A percentile compares a stretch with the other conserved stretches of the same genome.
Evolutionary conservation across 805 yeast species (phyloP).

Genomic region (Scheffersomyces coipomensis): DNA sequence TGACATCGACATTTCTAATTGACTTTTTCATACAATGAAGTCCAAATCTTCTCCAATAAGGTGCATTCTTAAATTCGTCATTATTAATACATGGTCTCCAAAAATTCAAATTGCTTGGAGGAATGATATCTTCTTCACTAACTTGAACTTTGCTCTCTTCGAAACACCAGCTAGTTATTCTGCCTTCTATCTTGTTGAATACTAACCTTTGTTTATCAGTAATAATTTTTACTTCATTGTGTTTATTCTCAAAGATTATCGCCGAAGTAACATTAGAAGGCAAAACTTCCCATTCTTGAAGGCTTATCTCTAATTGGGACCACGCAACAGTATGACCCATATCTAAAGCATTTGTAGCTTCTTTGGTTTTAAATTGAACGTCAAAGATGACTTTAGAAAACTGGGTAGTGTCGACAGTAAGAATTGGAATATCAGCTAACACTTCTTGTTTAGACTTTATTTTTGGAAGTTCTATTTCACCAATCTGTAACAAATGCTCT

Average conservation of each 20-base stretch:
- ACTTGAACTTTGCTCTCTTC: not conserved
- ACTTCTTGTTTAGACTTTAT: constrained; percentile 4
- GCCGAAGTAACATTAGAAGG: not conserved
- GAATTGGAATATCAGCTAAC: constrained; percentile 4
- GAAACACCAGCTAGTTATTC: constrained; percentile 7
- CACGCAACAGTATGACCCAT: constrained; percentile 21
- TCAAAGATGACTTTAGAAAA: constrained; percentile 3
- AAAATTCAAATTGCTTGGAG: constrained; percentile 13
- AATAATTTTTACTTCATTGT: not conserved
- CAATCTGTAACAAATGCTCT: constrained; percentile 5
- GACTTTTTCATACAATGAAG: constrained; percentile 15
- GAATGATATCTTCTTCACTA: not conserved
- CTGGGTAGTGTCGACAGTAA: constrained; percentile 2
- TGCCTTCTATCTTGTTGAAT: constrained; percentile 10
- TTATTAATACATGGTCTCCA: constrained; percentile 33
- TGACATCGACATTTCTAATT: constrained; percentile 4
- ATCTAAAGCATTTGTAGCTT: constrained; percentile 4
- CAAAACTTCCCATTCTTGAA: not conserved
- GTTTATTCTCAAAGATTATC: not conserved
- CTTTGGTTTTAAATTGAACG: constrained; percentile 8
- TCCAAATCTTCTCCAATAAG: constrained; percentile 24
- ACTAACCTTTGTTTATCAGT: not conserved
- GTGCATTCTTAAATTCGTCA: constrained; percentile 13
- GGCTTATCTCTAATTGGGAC: constrained; percentile 14
- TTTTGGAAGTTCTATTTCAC: constrained; percentile 4